These are phyloP conservation scores for Phytophthora chlamydospora DNA, from an alignment of 352 stramenopile genomes.

Conservation along the genomic window DNA sequence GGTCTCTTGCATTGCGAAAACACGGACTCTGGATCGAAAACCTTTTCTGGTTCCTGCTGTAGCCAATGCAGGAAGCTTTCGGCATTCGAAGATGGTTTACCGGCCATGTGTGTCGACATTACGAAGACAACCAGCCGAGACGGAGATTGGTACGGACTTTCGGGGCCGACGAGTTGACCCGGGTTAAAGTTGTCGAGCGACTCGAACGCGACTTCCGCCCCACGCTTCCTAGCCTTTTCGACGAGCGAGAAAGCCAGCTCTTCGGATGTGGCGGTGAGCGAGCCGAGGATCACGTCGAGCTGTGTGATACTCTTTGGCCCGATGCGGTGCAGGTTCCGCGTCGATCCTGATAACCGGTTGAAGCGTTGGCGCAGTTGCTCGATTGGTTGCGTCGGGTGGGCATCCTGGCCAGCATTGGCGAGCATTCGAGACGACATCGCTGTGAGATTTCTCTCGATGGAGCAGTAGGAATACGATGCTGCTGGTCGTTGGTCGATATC, in stretches of 20 bases:
- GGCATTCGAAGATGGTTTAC: conserved; percentile 94
- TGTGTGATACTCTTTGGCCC: conserved; percentile 21
- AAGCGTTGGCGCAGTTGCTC: background rate
- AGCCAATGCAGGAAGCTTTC: conserved; percentile 87
- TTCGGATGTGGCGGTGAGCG: conserved; percentile 93
- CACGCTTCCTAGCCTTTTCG: conserved; percentile 60
- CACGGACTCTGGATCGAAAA: no score
- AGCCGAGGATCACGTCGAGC: conserved; percentile 93
- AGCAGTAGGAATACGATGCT: no score
- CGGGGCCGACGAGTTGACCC: conserved; percentile 1
- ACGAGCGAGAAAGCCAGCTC: conserved; percentile 88
- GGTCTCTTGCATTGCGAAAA: no score
- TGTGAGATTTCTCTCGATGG: no score
- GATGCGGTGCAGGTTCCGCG: conserved; percentile 5
- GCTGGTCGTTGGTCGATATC: no score
- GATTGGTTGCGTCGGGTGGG: no score
- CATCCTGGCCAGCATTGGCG: background rate
- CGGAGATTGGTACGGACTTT: conserved; percentile 34
- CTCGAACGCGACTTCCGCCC: conserved; percentile 61
- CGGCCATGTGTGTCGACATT: conserved; percentile 94
- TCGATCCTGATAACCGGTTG: background rate
- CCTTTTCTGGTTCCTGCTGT: no score
- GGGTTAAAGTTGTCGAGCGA: conserved; percentile 90
- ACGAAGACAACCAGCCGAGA: conserved; percentile 82
- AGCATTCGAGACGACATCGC: background rate